Evolutionary conservation across 192 early-diverging fungal species (phyloP).

Genomic region (Nowakowskiella sp.): DNA sequence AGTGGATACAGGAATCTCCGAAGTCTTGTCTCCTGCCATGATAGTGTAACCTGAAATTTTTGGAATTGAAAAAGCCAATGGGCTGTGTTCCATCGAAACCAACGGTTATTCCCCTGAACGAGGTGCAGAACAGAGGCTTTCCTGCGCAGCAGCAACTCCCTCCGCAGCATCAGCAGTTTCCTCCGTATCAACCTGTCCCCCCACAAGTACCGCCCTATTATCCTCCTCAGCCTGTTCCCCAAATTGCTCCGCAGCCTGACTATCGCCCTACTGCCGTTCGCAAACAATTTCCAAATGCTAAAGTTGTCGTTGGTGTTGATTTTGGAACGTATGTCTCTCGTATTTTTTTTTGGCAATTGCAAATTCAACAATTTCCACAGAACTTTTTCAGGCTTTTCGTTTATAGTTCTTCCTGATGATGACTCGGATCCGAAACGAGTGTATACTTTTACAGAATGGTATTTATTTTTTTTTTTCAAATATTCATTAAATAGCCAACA

Average conservation of each 20-base stretch:
- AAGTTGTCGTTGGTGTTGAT: constrained; percentile 3
- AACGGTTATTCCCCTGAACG: too few species aligned
- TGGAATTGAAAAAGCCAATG: too few species aligned
- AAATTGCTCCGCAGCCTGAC: not conserved
- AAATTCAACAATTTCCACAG: not conserved
- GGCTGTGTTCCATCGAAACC: too few species aligned
- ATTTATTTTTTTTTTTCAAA: not conserved
- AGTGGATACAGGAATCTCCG: too few species aligned
- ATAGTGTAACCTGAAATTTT: too few species aligned
- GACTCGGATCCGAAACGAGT: constrained; percentile 1
- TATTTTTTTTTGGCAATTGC: not conserved
- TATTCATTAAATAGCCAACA: too few species aligned
- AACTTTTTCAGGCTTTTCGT: constrained; percentile 4
- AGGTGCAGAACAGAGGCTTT: not conserved
- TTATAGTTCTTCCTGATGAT: not conserved
- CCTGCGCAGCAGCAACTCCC: not conserved
- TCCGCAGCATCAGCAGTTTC: not conserved
- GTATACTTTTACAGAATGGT: not conserved
- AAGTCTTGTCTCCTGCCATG: too few species aligned
- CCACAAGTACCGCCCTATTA: not conserved
- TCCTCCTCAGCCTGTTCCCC: not conserved
- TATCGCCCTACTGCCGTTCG: not conserved
- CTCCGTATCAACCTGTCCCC: not conserved
- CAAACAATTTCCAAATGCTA: not conserved
- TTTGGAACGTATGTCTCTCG: constrained; percentile 1